Percentiles rank a stretch among this genome's conserved stretches.
These are phyloP conservation scores for Phytophthora sp. DNA, from an alignment of 352 stramenopile genomes.

Conservation along the genomic window DNA sequence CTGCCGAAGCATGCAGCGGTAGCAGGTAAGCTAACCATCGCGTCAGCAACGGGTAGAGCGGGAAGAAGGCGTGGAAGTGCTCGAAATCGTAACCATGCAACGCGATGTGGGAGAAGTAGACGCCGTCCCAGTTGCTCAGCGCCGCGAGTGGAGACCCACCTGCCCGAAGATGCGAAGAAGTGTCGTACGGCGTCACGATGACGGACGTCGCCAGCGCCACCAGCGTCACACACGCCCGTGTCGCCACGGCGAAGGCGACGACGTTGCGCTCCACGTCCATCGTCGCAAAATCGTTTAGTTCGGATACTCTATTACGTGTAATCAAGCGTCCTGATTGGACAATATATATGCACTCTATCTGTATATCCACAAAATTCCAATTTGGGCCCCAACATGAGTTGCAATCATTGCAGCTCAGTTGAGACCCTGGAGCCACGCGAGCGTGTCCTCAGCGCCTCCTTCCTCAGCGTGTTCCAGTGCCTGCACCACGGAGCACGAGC, in stretches of 20 bases:
- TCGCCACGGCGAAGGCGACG: conserved; percentile 52
- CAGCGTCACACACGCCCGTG: conserved; percentile 53
- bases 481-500: conserved; percentile 58
- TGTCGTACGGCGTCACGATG: conserved; percentile 74
- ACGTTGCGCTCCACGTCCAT: conserved; percentile 41
- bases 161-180: conserved; percentile 51
- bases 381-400: conserved; percentile 7
- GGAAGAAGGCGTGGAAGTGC: conserved; percentile 87
- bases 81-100: conserved; percentile 83
- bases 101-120: conserved; percentile 83
- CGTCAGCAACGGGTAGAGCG: conserved; percentile 70
- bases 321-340: conserved; percentile 13
- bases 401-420: conserved; percentile 39
- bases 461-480: conserved; percentile 70
- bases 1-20: conserved; percentile 21
- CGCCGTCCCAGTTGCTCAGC: conserved; percentile 87
- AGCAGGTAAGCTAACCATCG: conserved; percentile 39
- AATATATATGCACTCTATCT: conserved; percentile 41
- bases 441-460: conserved; percentile 64
- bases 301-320: conserved; percentile 16
- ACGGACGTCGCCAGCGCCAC: conserved; percentile 49
- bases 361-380: conserved; percentile 31
- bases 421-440: conserved; percentile 61
- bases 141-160: conserved; percentile 37
- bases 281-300: not conserved